These are phyloP conservation scores for Fusarium nodosum DNA, from an alignment of 2,329 filamentous ascomycete species.

Conservation along the genomic window DNA sequence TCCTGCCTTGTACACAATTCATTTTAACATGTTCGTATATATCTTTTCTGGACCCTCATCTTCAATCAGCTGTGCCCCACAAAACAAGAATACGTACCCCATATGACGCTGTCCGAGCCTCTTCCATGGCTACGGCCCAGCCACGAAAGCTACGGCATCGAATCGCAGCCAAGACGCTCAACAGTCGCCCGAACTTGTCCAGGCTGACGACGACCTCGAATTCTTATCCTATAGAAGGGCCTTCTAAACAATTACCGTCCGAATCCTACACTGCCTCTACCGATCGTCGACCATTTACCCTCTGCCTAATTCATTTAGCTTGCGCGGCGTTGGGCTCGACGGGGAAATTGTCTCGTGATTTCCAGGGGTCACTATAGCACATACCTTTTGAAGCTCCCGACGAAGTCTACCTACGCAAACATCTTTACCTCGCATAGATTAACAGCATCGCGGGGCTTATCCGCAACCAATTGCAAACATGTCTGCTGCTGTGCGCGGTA, in stretches of 20 bases:
- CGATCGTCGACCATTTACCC: not conserved
- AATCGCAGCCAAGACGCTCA: conserved; percentile 44
- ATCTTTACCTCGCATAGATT: conserved; percentile 9
- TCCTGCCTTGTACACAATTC: too few relatives aligned
- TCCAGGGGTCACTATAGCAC: conserved; percentile 42
- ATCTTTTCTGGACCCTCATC: not conserved
- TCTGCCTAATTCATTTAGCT: conserved; percentile 25
- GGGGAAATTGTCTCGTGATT: conserved; percentile 48
- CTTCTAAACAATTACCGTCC: conserved; percentile 5
- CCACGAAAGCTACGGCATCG: conserved; percentile 45
- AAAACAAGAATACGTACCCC: conserved; percentile 41
- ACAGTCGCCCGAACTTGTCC: conserved; percentile 45
- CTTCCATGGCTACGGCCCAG: conserved; percentile 36
- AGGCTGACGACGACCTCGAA: conserved; percentile 49
- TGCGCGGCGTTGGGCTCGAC: conserved; percentile 41
- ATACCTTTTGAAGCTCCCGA: conserved; percentile 21
- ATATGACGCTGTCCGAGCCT: conserved; percentile 44
- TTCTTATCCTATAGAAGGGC: conserved; percentile 17
- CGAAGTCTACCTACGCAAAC: conserved; percentile 22
- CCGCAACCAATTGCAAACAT: conserved; percentile 47
- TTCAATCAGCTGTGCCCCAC: conserved; percentile 27
- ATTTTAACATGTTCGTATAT: too few relatives aligned
- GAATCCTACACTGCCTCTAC: conserved; percentile 1
- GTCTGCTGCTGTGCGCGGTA: conserved; percentile 52
- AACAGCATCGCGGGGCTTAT: conserved; percentile 34